Evolutionary conservation across 2,329 filamentous ascomycete species (phyloP).

Genomic region (Cordyceps militaris): DNA sequence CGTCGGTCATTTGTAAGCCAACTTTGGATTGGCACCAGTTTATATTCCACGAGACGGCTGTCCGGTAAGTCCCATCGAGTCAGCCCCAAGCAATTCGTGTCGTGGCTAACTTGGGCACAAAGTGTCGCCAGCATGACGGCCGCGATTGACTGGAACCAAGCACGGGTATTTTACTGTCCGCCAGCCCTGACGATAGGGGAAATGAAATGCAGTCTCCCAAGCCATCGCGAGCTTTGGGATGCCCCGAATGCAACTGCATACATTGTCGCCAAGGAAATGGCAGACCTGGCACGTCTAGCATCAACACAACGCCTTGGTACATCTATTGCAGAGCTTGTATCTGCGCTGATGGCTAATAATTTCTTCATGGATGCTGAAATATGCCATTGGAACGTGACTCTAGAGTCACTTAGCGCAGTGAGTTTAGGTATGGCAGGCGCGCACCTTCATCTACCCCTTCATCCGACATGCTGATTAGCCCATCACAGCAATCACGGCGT

Average conservation of each 20-base stretch:
- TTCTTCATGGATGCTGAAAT: background rate
- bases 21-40: background rate
- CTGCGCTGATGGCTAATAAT: background rate
- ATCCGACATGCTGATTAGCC: background rate
- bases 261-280: background rate
- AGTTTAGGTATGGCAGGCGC: background rate
- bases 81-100: fast-evolving
- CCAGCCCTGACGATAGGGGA: background rate
- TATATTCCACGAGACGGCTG: background rate
- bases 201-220: background rate
- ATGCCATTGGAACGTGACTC: background rate
- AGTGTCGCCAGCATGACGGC: background rate
- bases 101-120: background rate
- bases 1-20: background rate
- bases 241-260: background rate
- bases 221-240: slow-evolving; percentile 1
- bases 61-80: background rate
- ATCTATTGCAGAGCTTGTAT: background rate
- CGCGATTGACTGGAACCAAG: background rate
- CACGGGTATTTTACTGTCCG: background rate
- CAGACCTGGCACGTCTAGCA: background rate
- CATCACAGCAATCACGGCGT: background rate
- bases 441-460: background rate
- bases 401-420: background rate
- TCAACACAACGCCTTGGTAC: background rate